These are phyloP conservation scores for Medicago arabica DNA, from an alignment of 306 rosid genomes.

Conservation along the genomic window DNA sequence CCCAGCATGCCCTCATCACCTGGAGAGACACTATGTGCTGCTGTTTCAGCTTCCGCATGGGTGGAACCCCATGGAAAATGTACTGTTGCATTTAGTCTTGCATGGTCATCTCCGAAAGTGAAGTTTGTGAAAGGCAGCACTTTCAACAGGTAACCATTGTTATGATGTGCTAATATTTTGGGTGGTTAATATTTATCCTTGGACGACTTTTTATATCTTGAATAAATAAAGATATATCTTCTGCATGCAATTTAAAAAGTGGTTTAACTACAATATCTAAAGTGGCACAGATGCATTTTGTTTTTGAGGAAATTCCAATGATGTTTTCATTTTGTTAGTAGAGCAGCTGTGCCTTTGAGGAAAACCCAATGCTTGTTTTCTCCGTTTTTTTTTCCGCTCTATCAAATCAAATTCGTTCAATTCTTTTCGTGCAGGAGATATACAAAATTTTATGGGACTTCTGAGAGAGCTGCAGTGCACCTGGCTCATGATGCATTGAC, in stretches of 20 bases:
- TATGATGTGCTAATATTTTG: conserved; percentile 28
- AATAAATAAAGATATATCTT: conserved; percentile 14
- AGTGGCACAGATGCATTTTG: conserved; percentile 35
- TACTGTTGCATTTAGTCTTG: conserved; percentile 87
- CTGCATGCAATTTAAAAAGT: conserved; percentile 18
- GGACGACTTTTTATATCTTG: conserved; percentile 17
- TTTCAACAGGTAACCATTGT: conserved; percentile 69
- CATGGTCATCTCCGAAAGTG: conserved; percentile 98
- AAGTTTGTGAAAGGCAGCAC: conserved; percentile 90
- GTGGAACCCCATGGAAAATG: conserved; percentile 99
- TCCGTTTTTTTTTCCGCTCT: conserved; percentile 6
- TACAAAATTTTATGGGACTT: conserved; percentile 92
- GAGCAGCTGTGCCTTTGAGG: neutral
- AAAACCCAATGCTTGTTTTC: conserved; percentile 1
- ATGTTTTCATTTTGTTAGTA: conserved; percentile 13
- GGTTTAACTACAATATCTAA: conserved; percentile 16
- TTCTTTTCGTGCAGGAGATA: conserved; percentile 80
- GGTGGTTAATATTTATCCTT: conserved; percentile 32
- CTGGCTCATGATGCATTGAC: conserved; percentile 93
- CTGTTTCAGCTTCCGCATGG: conserved; percentile 96
- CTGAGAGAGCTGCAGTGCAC: conserved; percentile 81
- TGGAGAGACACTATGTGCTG: conserved; percentile 95
- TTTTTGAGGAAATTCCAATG: neutral
- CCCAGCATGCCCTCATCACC: conserved; percentile 86
- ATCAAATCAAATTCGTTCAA: conserved; percentile 18